Percentiles rank a stretch among this genome's conserved stretches.
phyloP scores from a whole-genome alignment of 2,329 filamentous ascomycete species.

The Pestalotiopsis sp. region DNA sequence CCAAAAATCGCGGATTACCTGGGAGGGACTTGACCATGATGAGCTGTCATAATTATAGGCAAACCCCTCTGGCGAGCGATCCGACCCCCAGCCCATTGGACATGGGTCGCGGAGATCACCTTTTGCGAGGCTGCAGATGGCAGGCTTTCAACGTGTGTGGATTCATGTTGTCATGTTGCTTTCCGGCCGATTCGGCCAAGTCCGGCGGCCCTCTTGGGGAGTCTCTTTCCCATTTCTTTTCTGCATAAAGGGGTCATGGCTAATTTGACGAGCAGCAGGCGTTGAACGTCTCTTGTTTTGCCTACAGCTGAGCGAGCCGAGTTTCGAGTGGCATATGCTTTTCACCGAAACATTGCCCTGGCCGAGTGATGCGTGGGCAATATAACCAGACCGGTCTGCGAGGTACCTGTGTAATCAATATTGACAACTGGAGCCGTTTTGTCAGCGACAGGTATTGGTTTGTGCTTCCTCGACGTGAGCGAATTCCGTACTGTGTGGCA shows the following conservation, averaged over 20 bases:
- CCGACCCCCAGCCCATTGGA: not conserved
- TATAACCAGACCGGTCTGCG: not conserved
- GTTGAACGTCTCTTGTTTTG: not conserved
- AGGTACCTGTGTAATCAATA: not conserved
- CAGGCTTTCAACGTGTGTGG: slow-evolving; percentile 1
- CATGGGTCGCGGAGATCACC: slow-evolving; percentile 13
- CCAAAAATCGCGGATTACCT: not conserved
- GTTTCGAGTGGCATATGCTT: not conserved
- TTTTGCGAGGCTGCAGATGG: slow-evolving; percentile 9
- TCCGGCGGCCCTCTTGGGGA: not conserved
- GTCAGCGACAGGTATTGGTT: not conserved
- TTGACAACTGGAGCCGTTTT: not conserved
- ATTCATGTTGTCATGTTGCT: not conserved
- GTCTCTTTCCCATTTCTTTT: not conserved
- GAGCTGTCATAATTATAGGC: slow-evolving; percentile 15
- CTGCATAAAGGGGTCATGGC: not conserved
- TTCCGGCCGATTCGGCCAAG: not conserved
- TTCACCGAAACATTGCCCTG: not conserved
- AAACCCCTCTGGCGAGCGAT: slow-evolving; percentile 13
- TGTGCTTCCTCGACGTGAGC: not conserved
- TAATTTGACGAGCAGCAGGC: not conserved
- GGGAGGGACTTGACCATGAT: not conserved
- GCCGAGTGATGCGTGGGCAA: not conserved
- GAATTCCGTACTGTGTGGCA: no score
- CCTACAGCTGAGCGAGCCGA: not conserved